Evolutionary conservation across 345 rosid genomes (phyloP).

Genomic region (Populus pruinosa): DNA sequence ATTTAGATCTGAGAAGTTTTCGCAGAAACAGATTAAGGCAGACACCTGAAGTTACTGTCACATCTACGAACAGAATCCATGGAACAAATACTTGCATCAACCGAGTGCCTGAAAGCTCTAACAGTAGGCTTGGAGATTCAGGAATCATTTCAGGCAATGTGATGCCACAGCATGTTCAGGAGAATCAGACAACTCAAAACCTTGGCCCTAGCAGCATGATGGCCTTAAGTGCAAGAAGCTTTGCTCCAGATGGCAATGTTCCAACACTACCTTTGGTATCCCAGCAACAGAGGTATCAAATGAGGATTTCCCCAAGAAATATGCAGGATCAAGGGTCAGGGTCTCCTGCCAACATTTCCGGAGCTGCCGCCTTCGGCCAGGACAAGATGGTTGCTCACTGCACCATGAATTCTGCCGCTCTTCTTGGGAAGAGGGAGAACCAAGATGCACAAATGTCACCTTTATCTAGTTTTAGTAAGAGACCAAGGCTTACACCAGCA

Average conservation of each 20-base stretch:
- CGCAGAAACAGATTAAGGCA: slow-evolving; percentile 74
- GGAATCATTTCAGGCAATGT: slow-evolving; percentile 49
- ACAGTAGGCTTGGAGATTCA: slow-evolving; percentile 41
- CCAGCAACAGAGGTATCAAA: slow-evolving; percentile 55
- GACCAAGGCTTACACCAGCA: slow-evolving; percentile 45
- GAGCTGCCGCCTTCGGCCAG: slow-evolving; percentile 60
- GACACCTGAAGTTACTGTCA: slow-evolving; percentile 56
- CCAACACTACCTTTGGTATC: slow-evolving; percentile 45
- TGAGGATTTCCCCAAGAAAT: slow-evolving; percentile 49
- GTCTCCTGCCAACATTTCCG: slow-evolving; percentile 41
- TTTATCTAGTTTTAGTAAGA: slow-evolving; percentile 57
- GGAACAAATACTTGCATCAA: slow-evolving; percentile 80
- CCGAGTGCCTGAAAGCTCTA: slow-evolving; percentile 65
- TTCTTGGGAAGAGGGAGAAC: slow-evolving; percentile 68
- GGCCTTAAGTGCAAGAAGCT: slow-evolving; percentile 53
- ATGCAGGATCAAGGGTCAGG: slow-evolving; percentile 63
- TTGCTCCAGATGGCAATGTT: slow-evolving; percentile 48
- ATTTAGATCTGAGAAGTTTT: slow-evolving; percentile 53
- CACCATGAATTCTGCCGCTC: slow-evolving; percentile 41
- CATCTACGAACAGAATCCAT: slow-evolving; percentile 54
- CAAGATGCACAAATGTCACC: slow-evolving; percentile 67
- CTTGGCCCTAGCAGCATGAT: slow-evolving; percentile 44
- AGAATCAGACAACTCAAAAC: slow-evolving; percentile 56
- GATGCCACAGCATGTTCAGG: slow-evolving; percentile 54
- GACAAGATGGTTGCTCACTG: slow-evolving; percentile 60